Base-by-base conservation (phyloP, 257 asterid species). In the Solanum arcanum region DNA sequence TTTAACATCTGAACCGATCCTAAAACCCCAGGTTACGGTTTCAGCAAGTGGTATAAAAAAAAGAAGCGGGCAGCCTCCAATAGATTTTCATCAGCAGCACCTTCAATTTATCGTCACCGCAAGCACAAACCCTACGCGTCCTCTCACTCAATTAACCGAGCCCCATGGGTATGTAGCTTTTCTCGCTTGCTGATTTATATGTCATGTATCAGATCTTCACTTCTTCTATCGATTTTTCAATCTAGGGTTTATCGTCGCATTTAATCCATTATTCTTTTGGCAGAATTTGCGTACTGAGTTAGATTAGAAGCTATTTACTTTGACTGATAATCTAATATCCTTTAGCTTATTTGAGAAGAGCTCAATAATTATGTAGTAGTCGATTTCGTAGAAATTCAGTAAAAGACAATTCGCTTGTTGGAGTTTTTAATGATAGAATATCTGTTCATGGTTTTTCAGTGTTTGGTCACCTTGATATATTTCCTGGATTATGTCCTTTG, bases 41-140 rank as follows among this genome's bases (percentile, higher is more conserved):
- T 31, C 4, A 11, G 59, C 21, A 10, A 81, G 21, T 3, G 12
- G 64, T 81, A 81, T 49, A 81, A 49, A 49, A 31, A 37, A 1
- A 0, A 9, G 64, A 27, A 47, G 18, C 18, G 3, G 12, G 25
- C 21, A 31, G 29, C 69, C 31, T 49, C 29, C 84, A 78, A 25
- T 42, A 41, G n/a, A 42, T n/a, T 41, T 75, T 42, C 83, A 42
- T 13, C 14, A 37, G 73, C 74, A 73, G 15, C 27, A 41, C 64
- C 42, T 78, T 5, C 66, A 49, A 78, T 46, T 46, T 12, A 25
- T 5, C 27, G 64, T 78, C 59, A 25, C 64, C 39, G 84, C 84
- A 78, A 46, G 84, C 41, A 81, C 12, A 69, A 81, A 81, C 85
- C 85, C 85, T 81, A 81, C 64, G 70, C 64, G 85, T 81, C 85